Evolutionary conservation across 2,329 filamentous ascomycete species (phyloP), one percentile per base, ranked within the genome.

Genomic region (Hypoxylon sp.): DNA sequence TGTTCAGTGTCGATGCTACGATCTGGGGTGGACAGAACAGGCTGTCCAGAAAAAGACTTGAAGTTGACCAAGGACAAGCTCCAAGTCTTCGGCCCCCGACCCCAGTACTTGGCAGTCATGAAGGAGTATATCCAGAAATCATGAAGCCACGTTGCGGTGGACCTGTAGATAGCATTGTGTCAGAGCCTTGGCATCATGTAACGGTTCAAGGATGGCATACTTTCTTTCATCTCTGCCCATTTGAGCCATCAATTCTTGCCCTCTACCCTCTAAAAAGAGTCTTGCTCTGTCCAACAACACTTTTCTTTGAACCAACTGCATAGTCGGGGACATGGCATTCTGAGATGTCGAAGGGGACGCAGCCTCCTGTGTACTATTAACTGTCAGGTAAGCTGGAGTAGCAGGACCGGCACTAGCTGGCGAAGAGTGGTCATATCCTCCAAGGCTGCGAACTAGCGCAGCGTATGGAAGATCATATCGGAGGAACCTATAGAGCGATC

Each of bases 71-170:
- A 32, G 6, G 45, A 7, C 0, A 32, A 17, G 7, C 52, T 63
- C 71, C 72, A 75, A 52, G 41, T 6, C 45, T 56, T 49, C 1
- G 74, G 74, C 0, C 74, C 73, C 13, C 32, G 66, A 1, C 73
- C 73, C 74, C 73, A 74, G 51, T 74, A 73, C 38, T 74, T 74
- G 10, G 72, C 60, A 0, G 70, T 74, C 25, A 72, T 59, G 32
- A 73, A 75, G 0, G 69, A 70, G n/a, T 71, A 71, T 43, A 74
- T 70, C 73, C 73, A 74, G 14, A 68, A 69, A 14, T 75, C 69
- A 48, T 74, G 72, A 10, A 75, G 67, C 70, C 72, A 72, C n/a
- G 55, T 63, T 45, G 36, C 21, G 7, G 43, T 23, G 13, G 38
- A 48, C n/a, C 66, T 71, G 7, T 23, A 14, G 13, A 11, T 17